Evolutionary conservation across 441 rosid species (phyloP), one percentile per base, ranked within the genome.

Genomic region (Hura crepitans): DNA sequence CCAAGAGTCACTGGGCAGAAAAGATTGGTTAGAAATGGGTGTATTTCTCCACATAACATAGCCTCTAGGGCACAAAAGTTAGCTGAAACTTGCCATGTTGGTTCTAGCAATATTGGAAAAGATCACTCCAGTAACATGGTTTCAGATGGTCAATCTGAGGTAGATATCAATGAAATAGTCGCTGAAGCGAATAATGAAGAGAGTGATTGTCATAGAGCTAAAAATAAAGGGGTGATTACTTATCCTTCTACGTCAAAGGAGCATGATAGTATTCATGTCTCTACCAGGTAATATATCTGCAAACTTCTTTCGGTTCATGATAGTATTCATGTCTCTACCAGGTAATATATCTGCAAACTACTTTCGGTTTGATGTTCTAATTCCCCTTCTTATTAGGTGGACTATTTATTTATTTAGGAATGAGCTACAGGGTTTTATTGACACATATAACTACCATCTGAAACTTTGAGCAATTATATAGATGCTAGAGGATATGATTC

Each of bases 1-100:
- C 81, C 85, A 28, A 84, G 79, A 81, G 73, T 69, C 18, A 35
- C 62, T 60, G 85, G 83, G 66, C 78, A 69, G 57, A 91, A 80
- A 76, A 82, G 91, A 78, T 81, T 93, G 83, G 98, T 91, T 25
- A 78, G 92, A 74, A 80, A 89, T 76, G 97, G 98, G 47, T 91
- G 91, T 79, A 93, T 93, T 46, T 89, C 96, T 77, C 97, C 95
- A 1, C 76, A 78, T 62, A 87, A 74, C 72, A 89, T 88, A 74
- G 87, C 87, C 64, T 74, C 77, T 54, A 88, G 73, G 81, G 79
- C 81, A 62, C 81, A 80, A 63, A 80, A 81, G 77, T 59, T 70
- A 69, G 83, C 77, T 62, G 84, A 79, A 70, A 62, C 61, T 66
- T 28, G 18, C 47, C 49, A 18, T 51, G 75, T 70, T 68, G 72